Conservation (phyloP, 371 early-diverging fungal species). For the Mucor circinelloides region DNA sequence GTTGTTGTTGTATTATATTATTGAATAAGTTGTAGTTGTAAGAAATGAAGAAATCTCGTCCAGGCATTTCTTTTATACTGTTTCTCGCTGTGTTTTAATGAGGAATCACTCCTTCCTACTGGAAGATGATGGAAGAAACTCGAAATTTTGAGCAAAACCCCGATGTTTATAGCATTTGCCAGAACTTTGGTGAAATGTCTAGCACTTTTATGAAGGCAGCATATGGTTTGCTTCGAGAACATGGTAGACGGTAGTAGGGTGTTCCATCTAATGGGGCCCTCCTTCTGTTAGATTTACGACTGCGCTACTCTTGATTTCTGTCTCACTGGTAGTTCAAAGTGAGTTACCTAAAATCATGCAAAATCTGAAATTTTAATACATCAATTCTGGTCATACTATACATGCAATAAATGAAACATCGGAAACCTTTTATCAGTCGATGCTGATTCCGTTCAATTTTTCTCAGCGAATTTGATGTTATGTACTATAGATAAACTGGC, state of each 20-base stretch:
- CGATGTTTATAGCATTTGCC: conserved; percentile 1
- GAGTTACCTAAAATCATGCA: neutral
- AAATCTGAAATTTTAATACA: neutral
- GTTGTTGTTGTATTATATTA: conserved; percentile 13
- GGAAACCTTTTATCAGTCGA: neutral
- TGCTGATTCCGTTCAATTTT: neutral
- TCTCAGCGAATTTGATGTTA: no score
- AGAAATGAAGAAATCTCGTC: neutral
- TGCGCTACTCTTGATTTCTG: no score
- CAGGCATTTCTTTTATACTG: neutral
- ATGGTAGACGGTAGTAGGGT: neutral
- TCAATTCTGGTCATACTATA: neutral
- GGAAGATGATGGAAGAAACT: conserved; percentile 13
- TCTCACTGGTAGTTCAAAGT: neutral
- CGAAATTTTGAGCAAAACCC: conserved; percentile 5
- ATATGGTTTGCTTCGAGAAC: neutral
- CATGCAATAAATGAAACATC: neutral
- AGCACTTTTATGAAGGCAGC: neutral
- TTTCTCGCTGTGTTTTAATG: conserved; percentile 6
- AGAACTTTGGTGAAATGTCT: neutral
- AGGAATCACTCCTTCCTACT: neutral
- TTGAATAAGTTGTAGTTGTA: conserved; percentile 2
- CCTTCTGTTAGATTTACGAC: no score
- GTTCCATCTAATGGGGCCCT: no score
- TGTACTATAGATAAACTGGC: no score